These are phyloP conservation scores for Mycena polygramma DNA, from an alignment of 768 basidiomycete genomes.

Conservation along the genomic window DNA sequence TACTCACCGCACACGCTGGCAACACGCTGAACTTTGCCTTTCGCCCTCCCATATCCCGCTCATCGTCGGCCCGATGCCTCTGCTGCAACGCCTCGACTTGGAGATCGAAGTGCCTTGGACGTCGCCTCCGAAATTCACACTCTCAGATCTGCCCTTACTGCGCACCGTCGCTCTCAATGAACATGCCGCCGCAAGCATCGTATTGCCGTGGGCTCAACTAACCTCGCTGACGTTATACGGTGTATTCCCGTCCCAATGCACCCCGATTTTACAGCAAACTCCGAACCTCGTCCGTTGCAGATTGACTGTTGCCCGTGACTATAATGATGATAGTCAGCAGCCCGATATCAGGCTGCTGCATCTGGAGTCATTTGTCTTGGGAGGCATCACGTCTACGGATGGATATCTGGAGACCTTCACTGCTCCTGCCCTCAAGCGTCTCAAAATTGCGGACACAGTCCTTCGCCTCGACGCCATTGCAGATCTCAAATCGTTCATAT, in stretches of 20 bases:
- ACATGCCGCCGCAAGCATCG: not conserved
- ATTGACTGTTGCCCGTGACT: not conserved
- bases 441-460: not conserved
- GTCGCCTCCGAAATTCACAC: not conserved
- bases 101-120: not conserved
- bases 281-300: not conserved
- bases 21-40: not conserved
- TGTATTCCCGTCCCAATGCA: not conserved
- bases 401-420: not conserved
- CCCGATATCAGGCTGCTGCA: not conserved
- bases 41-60: no score
- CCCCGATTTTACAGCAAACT: not conserved
- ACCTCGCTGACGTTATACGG: not conserved
- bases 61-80: not conserved
- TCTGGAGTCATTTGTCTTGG: not conserved
- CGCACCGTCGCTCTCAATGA: not conserved
- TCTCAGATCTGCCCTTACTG: not conserved
- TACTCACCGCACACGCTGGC: not conserved
- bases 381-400: no score
- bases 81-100: not conserved
- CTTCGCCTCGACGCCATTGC: not conserved
- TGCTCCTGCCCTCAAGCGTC: not conserved
- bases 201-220: not conserved
- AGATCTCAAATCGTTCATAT: not conserved
- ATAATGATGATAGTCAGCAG: not conserved